Base-by-base conservation (phyloP, 2,329 filamentous ascomycete genomes). In the Alternaria infectoria region DNA sequence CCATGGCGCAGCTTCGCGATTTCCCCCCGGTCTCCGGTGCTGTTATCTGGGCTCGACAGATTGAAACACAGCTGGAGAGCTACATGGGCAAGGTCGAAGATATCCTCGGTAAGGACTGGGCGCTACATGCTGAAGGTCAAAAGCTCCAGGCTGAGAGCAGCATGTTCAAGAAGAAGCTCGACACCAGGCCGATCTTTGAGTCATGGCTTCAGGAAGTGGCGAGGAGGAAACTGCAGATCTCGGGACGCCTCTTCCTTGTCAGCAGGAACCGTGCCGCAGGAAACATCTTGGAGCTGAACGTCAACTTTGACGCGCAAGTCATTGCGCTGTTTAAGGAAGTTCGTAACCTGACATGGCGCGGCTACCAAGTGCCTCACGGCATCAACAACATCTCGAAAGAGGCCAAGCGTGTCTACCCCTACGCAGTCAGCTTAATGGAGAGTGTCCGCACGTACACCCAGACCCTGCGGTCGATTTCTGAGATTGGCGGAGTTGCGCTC, bases 31-130 rank as follows among this genome's bases (percentile, higher is more conserved):
- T 99, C 1, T 97, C 96, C 5, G 96, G 96, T 60, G 95, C 95
- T 36, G 97, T 99, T 70, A 96, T 99, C 57, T 98, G 96, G 92
- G 95, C 95, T 23, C 90, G 93, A 46, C 96, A 99, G 80, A 99
- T 99, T 65, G 95, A 99, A 83, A 90, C 93, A 36, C 96, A 99
- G 79, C 88, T 99, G 10, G 91, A 97, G 75, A 92, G 90, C 11
- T 99, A 99, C 80, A 97, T 99, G 93, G 92, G 93, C 77, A 97
- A 97, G 80, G 95, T 99, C n/a, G 96, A 98, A 79, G 93, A 97
- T 70, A 96, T 99, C 40, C 88, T 99, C 21, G 96, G 96, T 54
- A 90, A 92, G 60, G 93, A 97, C 71, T 99, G 96, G 96, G 90
- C 92, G 58, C 85, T 98, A 63, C 96, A 99, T 75, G 89, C 93